Evolutionary conservation across 148 eudicot species (phyloP), one percentile per base, ranked within the genome.

Genomic region (Persicaria tinctoria): DNA sequence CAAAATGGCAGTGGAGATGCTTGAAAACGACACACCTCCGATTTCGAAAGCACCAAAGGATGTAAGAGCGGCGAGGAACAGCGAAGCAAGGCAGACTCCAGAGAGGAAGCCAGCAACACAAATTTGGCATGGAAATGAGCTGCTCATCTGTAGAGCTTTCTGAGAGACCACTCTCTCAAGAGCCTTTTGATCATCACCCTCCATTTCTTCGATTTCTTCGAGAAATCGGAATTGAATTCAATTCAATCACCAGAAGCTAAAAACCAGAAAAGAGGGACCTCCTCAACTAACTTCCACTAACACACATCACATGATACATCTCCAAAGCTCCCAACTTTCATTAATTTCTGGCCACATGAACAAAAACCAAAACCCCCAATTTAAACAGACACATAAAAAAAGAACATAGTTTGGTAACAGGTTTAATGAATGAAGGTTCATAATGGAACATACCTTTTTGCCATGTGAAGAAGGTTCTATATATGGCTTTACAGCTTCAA

Each of bases 31-130:
- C 79, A 81, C 60, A 3, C 79, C 83, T 38, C 78, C 85, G 51
- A 90, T 78, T 8, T 78, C 78, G 72, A 86, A 79, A 41, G 81
- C 76, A 68, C 90, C 90, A 76, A 90, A 78, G 0, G 97, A 90
- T 74, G 96, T 92, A 56, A 92, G 85, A 20, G 83, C 87, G 84
- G 96, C 97, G 44, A 96, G 83, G 81, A 90, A 88, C 46, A 96
- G 73, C 51, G 97, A 85, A 47, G 97, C 85, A 5, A 96, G 80
- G 77, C 99, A 93, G 50, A 96, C 86, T 50, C 97, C 99, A 87
- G 81, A 81, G 0, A 96, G 86, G 46, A 96, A 96, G 3, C 97
- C 99, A 68, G 88, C 80, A 12, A 88, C 99, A 88, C 99, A 96
- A 23, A 96, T 79, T 81, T 90, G 92, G 74, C 99, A 96, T 60